Evolutionary conservation across 1,284 basidiomycete species (phyloP).

Genomic region (Cerioporus squamosus): DNA sequence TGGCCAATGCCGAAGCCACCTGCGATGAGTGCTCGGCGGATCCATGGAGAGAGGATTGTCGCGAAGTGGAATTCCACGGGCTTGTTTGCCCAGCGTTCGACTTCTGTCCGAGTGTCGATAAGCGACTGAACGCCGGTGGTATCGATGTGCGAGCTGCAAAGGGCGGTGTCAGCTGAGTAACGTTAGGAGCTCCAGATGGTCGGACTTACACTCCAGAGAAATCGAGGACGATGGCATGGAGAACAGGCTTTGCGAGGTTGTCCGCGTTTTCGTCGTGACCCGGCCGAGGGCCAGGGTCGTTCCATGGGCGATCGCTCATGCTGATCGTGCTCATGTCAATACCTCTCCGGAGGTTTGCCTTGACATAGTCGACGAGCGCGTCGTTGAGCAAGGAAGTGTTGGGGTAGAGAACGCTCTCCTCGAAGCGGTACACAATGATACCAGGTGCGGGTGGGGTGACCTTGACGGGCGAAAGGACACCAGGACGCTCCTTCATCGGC

Average conservation of each 20-base stretch:
- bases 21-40: conserved; percentile 85
- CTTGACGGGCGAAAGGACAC: conserved; percentile 71
- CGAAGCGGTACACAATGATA: conserved; percentile 91
- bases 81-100: conserved; percentile 87
- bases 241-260: conserved; percentile 66
- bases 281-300: conserved; percentile 82
- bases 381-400: conserved; percentile 86
- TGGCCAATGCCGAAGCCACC: conserved; percentile 82
- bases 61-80: conserved; percentile 92
- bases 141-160: conserved; percentile 71
- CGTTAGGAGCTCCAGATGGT: no score
- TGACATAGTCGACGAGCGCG: conserved; percentile 82
- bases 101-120: conserved; percentile 85
- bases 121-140: conserved; percentile 92
- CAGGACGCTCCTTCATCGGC: conserved; percentile 63
- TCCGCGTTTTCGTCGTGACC: conserved; percentile 50
- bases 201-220: conserved; percentile 80
- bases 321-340: conserved; percentile 68
- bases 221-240: conserved; percentile 91
- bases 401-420: conserved; percentile 94
- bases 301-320: conserved; percentile 89
- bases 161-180: no score
- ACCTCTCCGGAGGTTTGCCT: conserved; percentile 77
- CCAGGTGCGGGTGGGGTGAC: conserved; percentile 86
- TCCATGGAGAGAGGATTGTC: conserved; percentile 91